Percentiles rank a stretch among this genome's conserved stretches.
These are phyloP conservation scores for Osmozyma mogii DNA, from an alignment of 805 yeast genomes.

Conservation along the genomic window DNA sequence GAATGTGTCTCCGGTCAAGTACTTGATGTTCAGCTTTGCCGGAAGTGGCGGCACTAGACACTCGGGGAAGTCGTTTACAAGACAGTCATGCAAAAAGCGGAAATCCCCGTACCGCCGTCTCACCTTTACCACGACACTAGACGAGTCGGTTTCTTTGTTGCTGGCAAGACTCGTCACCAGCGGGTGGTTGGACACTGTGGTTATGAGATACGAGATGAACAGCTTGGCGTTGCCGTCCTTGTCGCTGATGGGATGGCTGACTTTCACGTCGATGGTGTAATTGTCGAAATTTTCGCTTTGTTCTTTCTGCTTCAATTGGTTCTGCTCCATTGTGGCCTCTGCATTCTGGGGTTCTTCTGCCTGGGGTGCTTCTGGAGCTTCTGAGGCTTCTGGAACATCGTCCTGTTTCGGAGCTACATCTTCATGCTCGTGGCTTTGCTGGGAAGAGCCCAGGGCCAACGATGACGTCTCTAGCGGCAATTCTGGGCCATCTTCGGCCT, in stretches of 20 bases:
- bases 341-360: neutral
- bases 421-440: neutral
- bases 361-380: neutral
- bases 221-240: conserved; percentile 63
- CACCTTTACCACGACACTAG: conserved; percentile 34
- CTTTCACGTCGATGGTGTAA: conserved; percentile 21
- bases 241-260: conserved; percentile 59
- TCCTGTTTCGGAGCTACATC: neutral
- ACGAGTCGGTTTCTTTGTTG: conserved; percentile 8
- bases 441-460: neutral
- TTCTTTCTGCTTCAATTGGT: conserved; percentile 12
- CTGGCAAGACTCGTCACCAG: conserved; percentile 33
- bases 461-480: neutral
- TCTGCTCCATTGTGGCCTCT: conserved; percentile 22
- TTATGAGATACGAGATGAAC: conserved; percentile 64
- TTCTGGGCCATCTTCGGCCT: conserved; percentile 10
- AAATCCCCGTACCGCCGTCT: conserved; percentile 87
- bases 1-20: conserved; percentile 89
- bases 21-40: conserved; percentile 83
- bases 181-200: conserved; percentile 58
- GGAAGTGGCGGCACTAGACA: conserved; percentile 90
- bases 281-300: conserved; percentile 7
- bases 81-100: conserved; percentile 64
- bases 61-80: conserved; percentile 75
- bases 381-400: neutral